A percentile compares a stretch with the other conserved stretches of the same genome.
Conservation (phyloP, 345 rosid genomes). For the Linum trigynum region DNA sequence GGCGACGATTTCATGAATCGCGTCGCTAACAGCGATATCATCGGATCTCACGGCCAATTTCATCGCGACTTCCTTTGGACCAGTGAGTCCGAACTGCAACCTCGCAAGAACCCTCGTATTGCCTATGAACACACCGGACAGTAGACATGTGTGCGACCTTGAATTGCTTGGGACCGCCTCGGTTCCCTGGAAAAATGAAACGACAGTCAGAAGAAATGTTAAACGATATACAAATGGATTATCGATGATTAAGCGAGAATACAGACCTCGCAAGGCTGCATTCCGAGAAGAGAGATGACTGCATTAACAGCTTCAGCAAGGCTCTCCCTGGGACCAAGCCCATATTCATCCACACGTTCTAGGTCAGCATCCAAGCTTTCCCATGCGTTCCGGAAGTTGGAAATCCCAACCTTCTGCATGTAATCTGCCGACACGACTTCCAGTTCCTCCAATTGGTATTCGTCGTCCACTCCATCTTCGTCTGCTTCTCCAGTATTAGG, state of each 20-base stretch:
- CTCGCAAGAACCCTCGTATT: conserved; percentile 70
- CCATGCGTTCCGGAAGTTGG: conserved; percentile 98
- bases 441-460: conserved; percentile 91
- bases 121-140: conserved; percentile 90
- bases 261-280: conserved; percentile 99
- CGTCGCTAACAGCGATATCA: conserved; percentile 61
- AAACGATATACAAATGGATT: too few species aligned
- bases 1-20: conserved; percentile 83
- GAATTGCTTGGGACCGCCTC: conserved; percentile 76
- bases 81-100: conserved; percentile 75
- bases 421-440: conserved; percentile 92
- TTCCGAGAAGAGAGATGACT: conserved; percentile 89
- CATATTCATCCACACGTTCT: conserved; percentile 90
- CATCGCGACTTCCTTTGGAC: conserved; percentile 81
- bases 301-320: conserved; percentile 75
- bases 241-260: neutral
- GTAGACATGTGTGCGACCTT: conserved; percentile 82
- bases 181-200: conserved; percentile 45
- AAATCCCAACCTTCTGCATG: conserved; percentile 71
- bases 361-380: conserved; percentile 65
- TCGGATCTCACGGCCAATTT: conserved; percentile 79
- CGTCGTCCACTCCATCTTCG: conserved; percentile 97
- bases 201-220: too few species aligned
- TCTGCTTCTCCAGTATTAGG: conserved; percentile 79
- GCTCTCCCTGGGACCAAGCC: conserved; percentile 88